Conservation (phyloP, 768 basidiomycete genomes). For the Gymnopilus junonius region DNA sequence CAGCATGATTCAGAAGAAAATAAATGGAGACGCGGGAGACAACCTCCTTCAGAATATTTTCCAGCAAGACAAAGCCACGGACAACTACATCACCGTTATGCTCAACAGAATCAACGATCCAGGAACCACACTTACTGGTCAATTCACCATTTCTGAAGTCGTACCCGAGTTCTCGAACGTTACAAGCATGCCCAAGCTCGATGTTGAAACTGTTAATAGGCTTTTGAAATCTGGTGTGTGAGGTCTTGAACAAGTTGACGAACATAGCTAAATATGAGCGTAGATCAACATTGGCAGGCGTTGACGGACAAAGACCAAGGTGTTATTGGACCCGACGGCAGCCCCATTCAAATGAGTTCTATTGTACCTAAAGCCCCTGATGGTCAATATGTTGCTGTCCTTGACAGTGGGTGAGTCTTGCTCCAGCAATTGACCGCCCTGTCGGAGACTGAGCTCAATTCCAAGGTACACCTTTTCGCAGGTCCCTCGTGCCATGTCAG, state of each 20-base stretch:
- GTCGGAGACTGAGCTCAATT: neutral
- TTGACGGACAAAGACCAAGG: conserved; percentile 66
- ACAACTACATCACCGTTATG: conserved; percentile 72
- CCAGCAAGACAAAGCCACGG: conserved; percentile 52
- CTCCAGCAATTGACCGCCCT: conserved; percentile 23
- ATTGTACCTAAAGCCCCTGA: conserved; percentile 71
- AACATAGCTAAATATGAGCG: conserved; percentile 2
- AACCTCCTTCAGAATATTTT: conserved; percentile 71
- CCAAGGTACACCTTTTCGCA: conserved; percentile 53
- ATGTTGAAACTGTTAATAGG: conserved; percentile 66
- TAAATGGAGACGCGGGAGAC: conserved; percentile 53
- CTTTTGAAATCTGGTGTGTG: conserved; percentile 51
- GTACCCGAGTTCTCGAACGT: conserved; percentile 67
- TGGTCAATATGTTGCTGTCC: conserved; percentile 69
- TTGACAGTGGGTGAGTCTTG: conserved; percentile 65
- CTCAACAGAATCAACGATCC: conserved; percentile 66
- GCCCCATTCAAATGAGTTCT: conserved; percentile 59
- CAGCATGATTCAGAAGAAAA: conserved; percentile 62
- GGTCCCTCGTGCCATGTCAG: conserved; percentile 74
- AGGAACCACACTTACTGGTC: conserved; percentile 54
- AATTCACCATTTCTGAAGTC: conserved; percentile 71
- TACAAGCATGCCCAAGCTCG: conserved; percentile 62
- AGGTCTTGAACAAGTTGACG: neutral
- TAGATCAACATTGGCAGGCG: conserved; percentile 83
- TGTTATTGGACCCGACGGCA: conserved; percentile 79